phyloP scores from a whole-genome alignment of 2,329 filamentous ascomycete species.

The Ciborinia camelliae region DNA sequence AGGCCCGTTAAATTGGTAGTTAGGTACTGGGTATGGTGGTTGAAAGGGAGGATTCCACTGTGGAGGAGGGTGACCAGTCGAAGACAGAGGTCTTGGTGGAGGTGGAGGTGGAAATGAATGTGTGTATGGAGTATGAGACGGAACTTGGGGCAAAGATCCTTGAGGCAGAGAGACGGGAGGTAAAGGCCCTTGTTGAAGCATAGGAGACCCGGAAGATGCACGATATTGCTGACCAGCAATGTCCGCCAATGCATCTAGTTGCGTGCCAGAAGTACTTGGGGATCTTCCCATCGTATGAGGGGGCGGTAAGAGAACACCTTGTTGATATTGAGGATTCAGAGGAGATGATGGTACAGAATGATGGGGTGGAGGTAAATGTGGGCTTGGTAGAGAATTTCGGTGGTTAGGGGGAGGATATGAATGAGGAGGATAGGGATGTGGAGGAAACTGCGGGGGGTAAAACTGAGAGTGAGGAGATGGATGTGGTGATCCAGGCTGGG shows the following conservation, averaged over 20 bases:
- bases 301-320: conserved; percentile 31
- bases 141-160: conserved; percentile 7
- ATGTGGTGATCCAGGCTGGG: conserved; percentile 20
- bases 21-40: conserved; percentile 22
- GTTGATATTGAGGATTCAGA: conserved; percentile 27
- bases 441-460: conserved; percentile 18
- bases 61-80: conserved; percentile 28
- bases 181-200: conserved; percentile 29
- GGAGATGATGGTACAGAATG: conserved; percentile 37
- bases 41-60: conserved; percentile 26
- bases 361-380: conserved; percentile 33
- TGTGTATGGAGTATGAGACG: conserved; percentile 20
- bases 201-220: conserved; percentile 31
- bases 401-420: conserved; percentile 23
- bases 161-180: conserved; percentile 11
- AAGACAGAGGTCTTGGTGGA: conserved; percentile 27
- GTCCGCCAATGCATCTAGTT: conserved; percentile 35
- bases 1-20: conserved; percentile 24
- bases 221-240: conserved; percentile 37
- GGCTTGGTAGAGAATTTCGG: conserved; percentile 31
- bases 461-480: conserved; percentile 18
- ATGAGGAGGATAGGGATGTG: conserved; percentile 20
- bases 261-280: conserved; percentile 29
- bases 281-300: conserved; percentile 26
- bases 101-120: conserved; percentile 28